phyloP scores from a whole-genome alignment of 176 grass and related monocot species.

The Paspalum notatum region DNA sequence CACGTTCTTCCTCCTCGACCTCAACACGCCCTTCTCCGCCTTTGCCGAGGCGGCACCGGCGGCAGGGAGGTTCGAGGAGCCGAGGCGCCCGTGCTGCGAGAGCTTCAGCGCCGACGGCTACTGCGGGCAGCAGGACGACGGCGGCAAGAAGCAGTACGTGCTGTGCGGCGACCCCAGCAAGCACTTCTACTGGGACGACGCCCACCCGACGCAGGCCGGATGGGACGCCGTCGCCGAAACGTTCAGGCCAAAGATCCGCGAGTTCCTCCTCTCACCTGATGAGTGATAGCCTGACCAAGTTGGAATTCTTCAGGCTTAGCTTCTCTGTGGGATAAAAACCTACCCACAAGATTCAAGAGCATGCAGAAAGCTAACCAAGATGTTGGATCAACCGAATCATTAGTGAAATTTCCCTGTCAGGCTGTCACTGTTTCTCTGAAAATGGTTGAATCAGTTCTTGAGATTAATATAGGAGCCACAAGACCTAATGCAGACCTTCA shows the following conservation, averaged over 20 bases:
- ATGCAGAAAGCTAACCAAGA: constrained; percentile 13
- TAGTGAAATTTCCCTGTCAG: not conserved
- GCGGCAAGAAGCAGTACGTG: constrained; percentile 52
- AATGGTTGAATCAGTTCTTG: not conserved
- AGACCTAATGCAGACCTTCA: not conserved
- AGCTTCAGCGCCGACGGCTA: constrained; percentile 47
- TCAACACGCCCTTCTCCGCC: constrained; percentile 57
- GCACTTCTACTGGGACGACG: constrained; percentile 90
- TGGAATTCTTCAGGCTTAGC: not conserved
- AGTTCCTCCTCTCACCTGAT: constrained; percentile 42
- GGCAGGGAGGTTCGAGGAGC: constrained; percentile 34
- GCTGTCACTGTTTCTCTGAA: too few relatives aligned
- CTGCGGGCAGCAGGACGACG: constrained; percentile 71
- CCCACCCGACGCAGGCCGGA: constrained; percentile 81
- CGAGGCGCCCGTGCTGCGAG: constrained; percentile 71
- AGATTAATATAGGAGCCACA: not conserved
- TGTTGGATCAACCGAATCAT: not conserved
- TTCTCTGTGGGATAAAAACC: not conserved
- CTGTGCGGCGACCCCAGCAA: constrained; percentile 50
- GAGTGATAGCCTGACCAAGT: not conserved
- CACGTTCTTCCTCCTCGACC: constrained; percentile 65
- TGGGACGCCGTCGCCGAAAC: constrained; percentile 64
- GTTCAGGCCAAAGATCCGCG: constrained; percentile 43
- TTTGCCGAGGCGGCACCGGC: not conserved
- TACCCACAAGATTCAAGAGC: not conserved